Percentiles rank a stretch among this genome's conserved stretches.
Conservation (phyloP, 257 asterid genomes). For the Solanum sejunctum region DNA sequence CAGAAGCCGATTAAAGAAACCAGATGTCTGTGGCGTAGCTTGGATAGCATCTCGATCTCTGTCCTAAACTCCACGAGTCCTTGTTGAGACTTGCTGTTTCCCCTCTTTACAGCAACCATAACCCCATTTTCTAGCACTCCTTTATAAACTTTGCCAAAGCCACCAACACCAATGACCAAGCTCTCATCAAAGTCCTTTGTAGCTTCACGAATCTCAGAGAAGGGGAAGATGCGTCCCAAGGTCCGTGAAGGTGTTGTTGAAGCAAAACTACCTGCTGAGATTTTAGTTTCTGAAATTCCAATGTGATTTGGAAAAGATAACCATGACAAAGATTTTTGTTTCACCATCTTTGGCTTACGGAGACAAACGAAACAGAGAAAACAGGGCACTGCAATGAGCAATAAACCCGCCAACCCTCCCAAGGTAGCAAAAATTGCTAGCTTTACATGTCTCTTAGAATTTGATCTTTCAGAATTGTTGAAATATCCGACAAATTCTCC, state of each 20-base stretch:
- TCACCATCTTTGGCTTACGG: slow-evolving; percentile 1
- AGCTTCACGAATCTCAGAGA: slow-evolving; percentile 19
- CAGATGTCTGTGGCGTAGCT: slow-evolving; percentile 21
- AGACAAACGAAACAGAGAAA: background rate
- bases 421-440: background rate
- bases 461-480: background rate
- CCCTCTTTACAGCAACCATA: slow-evolving; percentile 19
- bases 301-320: slow-evolving; percentile 3
- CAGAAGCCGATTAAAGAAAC: slow-evolving; percentile 21
- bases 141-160: slow-evolving; percentile 20
- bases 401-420: slow-evolving; percentile 3
- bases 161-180: slow-evolving; percentile 22
- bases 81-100: slow-evolving; percentile 20
- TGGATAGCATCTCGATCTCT: slow-evolving; percentile 23
- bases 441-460: slow-evolving; percentile 3
- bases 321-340: slow-evolving; percentile 6
- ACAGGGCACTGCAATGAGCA: background rate
- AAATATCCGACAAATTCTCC: background rate
- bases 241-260: slow-evolving; percentile 11
- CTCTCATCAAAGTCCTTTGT: slow-evolving; percentile 17
- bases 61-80: slow-evolving; percentile 20
- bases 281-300: slow-evolving; percentile 14
- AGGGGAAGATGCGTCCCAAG: slow-evolving; percentile 5
- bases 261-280: slow-evolving; percentile 13
- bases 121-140: slow-evolving; percentile 17